Evolutionary conservation across 768 basidiomycete genomes (phyloP), one percentile per base, ranked within the genome.

Genomic region (Piloderma croceum): DNA sequence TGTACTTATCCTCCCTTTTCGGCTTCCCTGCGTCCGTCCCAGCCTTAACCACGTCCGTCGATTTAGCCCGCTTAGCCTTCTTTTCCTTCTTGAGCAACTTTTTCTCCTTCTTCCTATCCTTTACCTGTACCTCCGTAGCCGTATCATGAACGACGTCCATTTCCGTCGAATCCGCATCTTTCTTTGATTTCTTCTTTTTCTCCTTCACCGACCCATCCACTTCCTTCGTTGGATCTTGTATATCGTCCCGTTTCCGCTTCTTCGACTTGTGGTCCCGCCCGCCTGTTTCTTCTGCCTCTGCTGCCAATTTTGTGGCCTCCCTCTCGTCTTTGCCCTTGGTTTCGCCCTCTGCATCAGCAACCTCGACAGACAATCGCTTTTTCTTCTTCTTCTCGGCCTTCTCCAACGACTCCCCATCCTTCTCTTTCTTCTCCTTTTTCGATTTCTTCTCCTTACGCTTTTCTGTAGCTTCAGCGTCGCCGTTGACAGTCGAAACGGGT

Each of bases 351-450:
- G 48, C 49, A 27, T 47, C 44, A 13, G 41, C 6, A 25, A 25
- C n/a, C 18, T 19, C 11, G 17, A 21, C 21, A 23, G 42, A 39
- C 34, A 11, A 48, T 32, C 48, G 63, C 64, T 58, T 66, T 62
- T 23, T 40, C 50, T 41, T 42, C n/a, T 42, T 39, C 19, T 50
- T 25, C 35, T 61, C 63, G 3, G 42, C 42, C 13, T 46, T 48
- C 23, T 39, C 33, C 29, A 57, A 54, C 42, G 65, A 65, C 34
- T 63, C 53, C 41, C 65, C 64, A 45, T 68, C 66, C 35, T 67
- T 59, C 48, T 68, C 59, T 49, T 62, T 60, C 45, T 59, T 60
- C 43, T 63, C 36, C 24, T 44, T 27, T 18, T 51, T 34, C 19
- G 31, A 34, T 19, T 21, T 23, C 29, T 39, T 38, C 17, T 35